phyloP scores from a whole-genome alignment of 768 basidiomycete genomes.

The Agaricus subrufescens region DNA sequence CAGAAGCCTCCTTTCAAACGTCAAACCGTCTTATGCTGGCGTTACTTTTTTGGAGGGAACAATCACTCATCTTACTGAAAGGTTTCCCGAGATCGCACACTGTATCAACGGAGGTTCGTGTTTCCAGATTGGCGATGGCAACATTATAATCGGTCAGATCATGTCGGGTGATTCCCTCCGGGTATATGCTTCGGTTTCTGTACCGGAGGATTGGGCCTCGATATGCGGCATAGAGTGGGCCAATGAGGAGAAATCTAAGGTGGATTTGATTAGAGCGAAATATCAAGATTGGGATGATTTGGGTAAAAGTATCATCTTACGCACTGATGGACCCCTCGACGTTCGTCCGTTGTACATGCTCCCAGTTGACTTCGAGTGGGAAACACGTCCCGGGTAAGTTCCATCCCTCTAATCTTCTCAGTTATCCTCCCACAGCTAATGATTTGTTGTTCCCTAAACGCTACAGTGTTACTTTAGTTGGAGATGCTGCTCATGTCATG shows the following conservation, averaged over 20 bases:
- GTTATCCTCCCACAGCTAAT: too few species aligned
- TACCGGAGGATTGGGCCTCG: constrained; percentile 10
- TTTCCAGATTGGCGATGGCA: constrained; percentile 19
- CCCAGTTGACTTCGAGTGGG: constrained; percentile 6
- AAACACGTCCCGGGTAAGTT: constrained; percentile 5
- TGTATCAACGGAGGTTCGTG: constrained; percentile 24
- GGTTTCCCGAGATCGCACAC: constrained; percentile 19
- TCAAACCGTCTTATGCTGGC: constrained; percentile 28
- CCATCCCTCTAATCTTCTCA: neutral
- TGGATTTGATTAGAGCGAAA: neutral
- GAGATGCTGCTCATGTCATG: constrained; percentile 23
- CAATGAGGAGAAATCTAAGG: neutral
- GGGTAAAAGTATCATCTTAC: neutral
- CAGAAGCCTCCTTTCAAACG: constrained; percentile 25
- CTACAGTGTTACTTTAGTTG: constrained; percentile 16
- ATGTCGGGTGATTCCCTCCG: constrained; percentile 17
- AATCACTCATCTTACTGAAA: constrained; percentile 9
- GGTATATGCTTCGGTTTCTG: constrained; percentile 7
- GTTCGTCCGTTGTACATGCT: constrained; percentile 12
- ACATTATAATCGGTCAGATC: constrained; percentile 25
- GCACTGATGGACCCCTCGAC: constrained; percentile 6
- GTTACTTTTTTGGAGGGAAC: constrained; percentile 16
- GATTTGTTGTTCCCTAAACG: neutral
- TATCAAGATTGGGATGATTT: constrained; percentile 2
- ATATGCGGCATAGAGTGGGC: constrained; percentile 11